Conservation (phyloP, 2,329 filamentous ascomycete genomes). For the Neopestalotiopsis sp. region DNA sequence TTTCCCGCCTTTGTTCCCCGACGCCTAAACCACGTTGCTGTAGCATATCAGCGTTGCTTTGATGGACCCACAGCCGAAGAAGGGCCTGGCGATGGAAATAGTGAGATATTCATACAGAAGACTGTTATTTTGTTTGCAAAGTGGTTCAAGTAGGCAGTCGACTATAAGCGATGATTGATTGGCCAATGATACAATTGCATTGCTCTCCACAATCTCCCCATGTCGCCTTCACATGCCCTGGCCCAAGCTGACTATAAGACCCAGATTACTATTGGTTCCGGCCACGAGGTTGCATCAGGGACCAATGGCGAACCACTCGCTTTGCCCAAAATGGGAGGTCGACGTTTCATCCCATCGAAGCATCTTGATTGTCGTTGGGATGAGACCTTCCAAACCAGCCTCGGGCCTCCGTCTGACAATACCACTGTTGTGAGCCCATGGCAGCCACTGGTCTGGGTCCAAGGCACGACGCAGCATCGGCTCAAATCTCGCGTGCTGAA, state of each 20-base stretch:
- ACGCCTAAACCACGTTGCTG: background rate
- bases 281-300: conserved; percentile 11
- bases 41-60: background rate
- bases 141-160: conserved; percentile 6
- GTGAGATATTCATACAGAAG: background rate
- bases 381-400: conserved; percentile 14
- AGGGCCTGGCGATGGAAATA: background rate
- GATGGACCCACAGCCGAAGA: background rate
- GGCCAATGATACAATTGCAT: background rate
- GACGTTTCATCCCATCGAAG: background rate
- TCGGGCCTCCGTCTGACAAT: conserved; percentile 3
- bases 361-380: conserved; percentile 3
- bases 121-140: background rate
- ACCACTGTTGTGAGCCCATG: background rate
- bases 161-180: background rate
- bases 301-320: background rate
- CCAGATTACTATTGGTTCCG: conserved; percentile 7
- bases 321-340: conserved; percentile 7
- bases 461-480: background rate
- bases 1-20: background rate
- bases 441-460: background rate
- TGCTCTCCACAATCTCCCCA: conserved; percentile 2
- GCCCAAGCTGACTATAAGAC: background rate
- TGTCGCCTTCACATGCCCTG: conserved; percentile 6
- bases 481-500: conserved; percentile 8